phyloP scores from a whole-genome alignment of 192 early-diverging fungal species.

The Coemansia sp. region DNA sequence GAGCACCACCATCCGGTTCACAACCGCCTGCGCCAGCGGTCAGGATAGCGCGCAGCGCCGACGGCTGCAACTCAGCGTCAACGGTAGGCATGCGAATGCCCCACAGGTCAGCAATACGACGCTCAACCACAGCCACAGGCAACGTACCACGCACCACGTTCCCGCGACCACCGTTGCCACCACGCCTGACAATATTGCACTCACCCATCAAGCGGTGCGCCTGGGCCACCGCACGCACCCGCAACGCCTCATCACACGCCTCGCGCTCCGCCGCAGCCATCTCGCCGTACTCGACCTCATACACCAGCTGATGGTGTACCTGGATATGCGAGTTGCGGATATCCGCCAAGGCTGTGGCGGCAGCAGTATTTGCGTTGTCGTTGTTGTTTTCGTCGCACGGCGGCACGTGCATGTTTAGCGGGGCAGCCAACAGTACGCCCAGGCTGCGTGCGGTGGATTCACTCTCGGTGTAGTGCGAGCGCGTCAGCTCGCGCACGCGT shows the following conservation, averaged over 20 bases:
- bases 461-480: no score
- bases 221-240: constrained; percentile 21
- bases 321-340: constrained; percentile 48
- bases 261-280: neutral
- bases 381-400: neutral
- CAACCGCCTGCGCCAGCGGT: no score
- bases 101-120: constrained; percentile 28
- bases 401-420: neutral
- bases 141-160: constrained; percentile 22
- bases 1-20: no score
- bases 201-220: constrained; percentile 13
- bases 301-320: constrained; percentile 45
- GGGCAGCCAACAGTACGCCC: no score
- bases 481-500: constrained; percentile 23
- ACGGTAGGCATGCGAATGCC: constrained; percentile 17
- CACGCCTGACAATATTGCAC: constrained; percentile 37
- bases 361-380: no score
- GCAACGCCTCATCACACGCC: neutral
- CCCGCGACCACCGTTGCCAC: constrained; percentile 5
- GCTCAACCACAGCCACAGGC: constrained; percentile 26
- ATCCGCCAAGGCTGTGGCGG: no score
- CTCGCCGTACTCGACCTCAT: constrained; percentile 30
- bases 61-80: constrained; percentile 6
- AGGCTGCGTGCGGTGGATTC: no score
- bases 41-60: neutral